Evolutionary conservation across 2,329 filamentous ascomycete genomes (phyloP).

Genomic region (Fusarium siculi): DNA sequence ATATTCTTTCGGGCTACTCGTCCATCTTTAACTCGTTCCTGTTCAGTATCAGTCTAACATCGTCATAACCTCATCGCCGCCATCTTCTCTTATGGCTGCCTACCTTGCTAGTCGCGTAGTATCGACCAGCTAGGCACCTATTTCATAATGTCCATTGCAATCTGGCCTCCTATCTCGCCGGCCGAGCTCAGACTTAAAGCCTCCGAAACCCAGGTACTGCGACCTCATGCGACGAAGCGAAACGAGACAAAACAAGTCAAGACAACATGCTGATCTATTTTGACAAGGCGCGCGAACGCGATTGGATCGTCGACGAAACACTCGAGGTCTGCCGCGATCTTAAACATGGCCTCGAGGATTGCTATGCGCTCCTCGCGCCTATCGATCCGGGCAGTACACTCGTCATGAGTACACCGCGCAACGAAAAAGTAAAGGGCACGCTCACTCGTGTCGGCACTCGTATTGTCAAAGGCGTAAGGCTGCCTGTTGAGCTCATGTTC

Average conservation of each 20-base stretch:
- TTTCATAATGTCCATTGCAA: slow-evolving; percentile 64
- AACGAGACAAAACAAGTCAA: neutral
- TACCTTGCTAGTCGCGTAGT: slow-evolving; percentile 3
- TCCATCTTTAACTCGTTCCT: slow-evolving; percentile 37
- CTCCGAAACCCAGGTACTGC: slow-evolving; percentile 62
- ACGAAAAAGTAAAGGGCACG: slow-evolving; percentile 91
- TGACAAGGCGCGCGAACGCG: slow-evolving; percentile 61
- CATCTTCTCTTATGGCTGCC: slow-evolving; percentile 39
- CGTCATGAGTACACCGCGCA: slow-evolving; percentile 85
- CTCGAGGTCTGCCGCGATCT: slow-evolving; percentile 60
- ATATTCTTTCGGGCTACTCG: slow-evolving; percentile 19
- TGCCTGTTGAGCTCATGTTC: slow-evolving; percentile 32
- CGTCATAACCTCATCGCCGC: neutral
- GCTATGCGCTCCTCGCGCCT: slow-evolving; percentile 85
- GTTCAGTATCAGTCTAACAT: slow-evolving; percentile 4
- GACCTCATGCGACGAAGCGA: neutral
- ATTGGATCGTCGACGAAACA: slow-evolving; percentile 65
- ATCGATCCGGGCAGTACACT: slow-evolving; percentile 88
- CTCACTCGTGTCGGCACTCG: slow-evolving; percentile 91
- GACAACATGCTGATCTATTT: slow-evolving; percentile 44
- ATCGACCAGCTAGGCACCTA: slow-evolving; percentile 18
- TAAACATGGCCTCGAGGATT: slow-evolving; percentile 82
- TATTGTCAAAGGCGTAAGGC: slow-evolving; percentile 85
- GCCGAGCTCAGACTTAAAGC: slow-evolving; percentile 61
- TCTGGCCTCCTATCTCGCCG: slow-evolving; percentile 66